Conservation (phyloP, 2,329 filamentous ascomycete genomes). For the Apiospora marii region DNA sequence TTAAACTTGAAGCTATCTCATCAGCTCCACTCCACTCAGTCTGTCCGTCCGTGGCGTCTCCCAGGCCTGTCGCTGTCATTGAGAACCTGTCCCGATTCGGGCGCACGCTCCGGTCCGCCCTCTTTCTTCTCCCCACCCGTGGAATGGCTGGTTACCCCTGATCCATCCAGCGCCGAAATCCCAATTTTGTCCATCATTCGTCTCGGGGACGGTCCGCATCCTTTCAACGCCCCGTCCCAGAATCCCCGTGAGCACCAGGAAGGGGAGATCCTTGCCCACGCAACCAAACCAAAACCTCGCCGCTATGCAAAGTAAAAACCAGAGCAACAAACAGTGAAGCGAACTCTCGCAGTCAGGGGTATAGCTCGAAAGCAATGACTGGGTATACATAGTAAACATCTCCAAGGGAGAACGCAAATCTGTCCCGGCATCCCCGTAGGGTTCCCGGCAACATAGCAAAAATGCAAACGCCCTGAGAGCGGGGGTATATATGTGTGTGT, state of each 20-base stretch:
- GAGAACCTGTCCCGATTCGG: background rate
- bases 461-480: slow-evolving; percentile 9
- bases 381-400: slow-evolving; percentile 10
- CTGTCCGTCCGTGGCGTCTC: background rate
- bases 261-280: background rate
- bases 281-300: slow-evolving; percentile 2
- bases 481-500: background rate
- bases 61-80: background rate
- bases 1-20: background rate
- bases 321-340: slow-evolving; percentile 13
- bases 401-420: background rate
- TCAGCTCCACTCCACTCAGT: background rate
- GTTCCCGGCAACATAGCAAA: background rate
- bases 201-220: background rate
- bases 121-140: background rate
- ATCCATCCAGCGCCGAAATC: background rate
- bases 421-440: background rate
- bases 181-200: slow-evolving; percentile 5
- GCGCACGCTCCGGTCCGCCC: background rate
- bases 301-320: slow-evolving; percentile 15
- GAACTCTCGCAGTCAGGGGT: slow-evolving; percentile 7
- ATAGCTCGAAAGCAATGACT: slow-evolving; percentile 16
- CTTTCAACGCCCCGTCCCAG: slow-evolving; percentile 3
- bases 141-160: no score
- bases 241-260: background rate